These are phyloP conservation scores for Protostelium mycophagum DNA, from an alignment of 78 protist species.

Conservation along the genomic window DNA sequence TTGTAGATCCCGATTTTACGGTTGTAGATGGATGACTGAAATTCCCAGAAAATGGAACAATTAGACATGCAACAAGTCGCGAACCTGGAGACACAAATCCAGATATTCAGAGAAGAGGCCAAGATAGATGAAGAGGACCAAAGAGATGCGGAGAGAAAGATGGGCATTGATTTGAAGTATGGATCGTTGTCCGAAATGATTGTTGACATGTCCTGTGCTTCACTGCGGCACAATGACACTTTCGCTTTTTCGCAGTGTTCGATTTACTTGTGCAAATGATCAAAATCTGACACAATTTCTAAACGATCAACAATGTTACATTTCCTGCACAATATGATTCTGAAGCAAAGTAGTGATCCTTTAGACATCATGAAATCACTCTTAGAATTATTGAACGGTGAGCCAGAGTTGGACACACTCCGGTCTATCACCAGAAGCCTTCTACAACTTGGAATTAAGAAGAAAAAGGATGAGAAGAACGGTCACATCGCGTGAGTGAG, in stretches of 20 bases:
- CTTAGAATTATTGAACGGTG: neutral
- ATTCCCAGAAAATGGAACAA: neutral
- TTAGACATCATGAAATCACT: neutral
- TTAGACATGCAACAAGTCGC: neutral
- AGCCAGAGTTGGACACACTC: neutral
- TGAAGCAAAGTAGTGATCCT: neutral
- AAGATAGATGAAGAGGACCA: neutral
- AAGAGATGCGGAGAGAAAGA: neutral
- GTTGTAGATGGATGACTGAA: neutral
- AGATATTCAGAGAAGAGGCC: neutral
- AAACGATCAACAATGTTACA: no score
- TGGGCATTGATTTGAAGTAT: neutral
- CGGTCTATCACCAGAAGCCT: neutral
- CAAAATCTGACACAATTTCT: no score
- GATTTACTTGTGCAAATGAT: no score
- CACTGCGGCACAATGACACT: no score
- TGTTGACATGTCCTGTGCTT: neutral
- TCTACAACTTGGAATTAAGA: neutral
- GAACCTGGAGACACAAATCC: neutral
- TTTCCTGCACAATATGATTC: no score
- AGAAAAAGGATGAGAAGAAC: neutral
- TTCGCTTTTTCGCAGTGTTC: no score
- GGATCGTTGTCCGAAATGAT: neutral
- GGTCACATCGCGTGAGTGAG: neutral
- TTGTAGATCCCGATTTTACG: no score